Evolutionary conservation across 2,329 filamentous ascomycete species (phyloP).

Genomic region (Coniochaeta hoffmannii): DNA sequence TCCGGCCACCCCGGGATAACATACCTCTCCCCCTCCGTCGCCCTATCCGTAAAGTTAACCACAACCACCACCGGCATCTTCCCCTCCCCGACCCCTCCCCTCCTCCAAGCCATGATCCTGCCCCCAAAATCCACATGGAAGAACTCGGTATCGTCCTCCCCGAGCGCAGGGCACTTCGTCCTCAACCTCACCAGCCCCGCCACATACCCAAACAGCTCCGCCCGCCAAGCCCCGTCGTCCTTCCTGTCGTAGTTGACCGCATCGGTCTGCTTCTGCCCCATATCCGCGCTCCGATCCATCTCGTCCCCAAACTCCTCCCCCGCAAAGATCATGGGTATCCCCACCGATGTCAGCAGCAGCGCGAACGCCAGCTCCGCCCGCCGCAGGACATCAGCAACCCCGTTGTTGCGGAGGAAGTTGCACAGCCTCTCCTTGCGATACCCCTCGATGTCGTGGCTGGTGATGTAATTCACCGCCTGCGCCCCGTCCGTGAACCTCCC

Average conservation of each 20-base stretch:
- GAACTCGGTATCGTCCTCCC: constrained; percentile 15
- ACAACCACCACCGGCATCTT: constrained; percentile 13
- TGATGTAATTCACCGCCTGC: constrained; percentile 19
- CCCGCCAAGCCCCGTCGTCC: constrained; percentile 14
- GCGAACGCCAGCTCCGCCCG: constrained; percentile 16
- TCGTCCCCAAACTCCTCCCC: constrained; percentile 20
- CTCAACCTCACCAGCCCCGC: constrained; percentile 13
- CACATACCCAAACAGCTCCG: constrained; percentile 14
- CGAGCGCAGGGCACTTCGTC: constrained; percentile 15
- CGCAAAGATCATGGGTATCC: constrained; percentile 19
- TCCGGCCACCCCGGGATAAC: constrained; percentile 15
- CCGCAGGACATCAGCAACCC: constrained; percentile 11
- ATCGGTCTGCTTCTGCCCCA: constrained; percentile 17
- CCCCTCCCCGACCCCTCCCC: constrained; percentile 4
- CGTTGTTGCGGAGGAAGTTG: constrained; percentile 13
- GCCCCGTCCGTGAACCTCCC: constrained; percentile 12
- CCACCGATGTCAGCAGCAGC: constrained; percentile 16
- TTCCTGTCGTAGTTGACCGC: constrained; percentile 17
- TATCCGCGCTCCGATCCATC: constrained; percentile 15
- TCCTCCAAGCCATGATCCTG: constrained; percentile 14
- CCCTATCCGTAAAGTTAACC: constrained; percentile 15
- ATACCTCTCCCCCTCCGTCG: constrained; percentile 13
- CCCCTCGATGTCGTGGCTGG: constrained; percentile 18
- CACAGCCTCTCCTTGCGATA: constrained; percentile 16
- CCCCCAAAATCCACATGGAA: constrained; percentile 15